Evolutionary conservation across 2,329 filamentous ascomycete genomes (phyloP).

Genomic region (Cytospora chrysosperma): DNA sequence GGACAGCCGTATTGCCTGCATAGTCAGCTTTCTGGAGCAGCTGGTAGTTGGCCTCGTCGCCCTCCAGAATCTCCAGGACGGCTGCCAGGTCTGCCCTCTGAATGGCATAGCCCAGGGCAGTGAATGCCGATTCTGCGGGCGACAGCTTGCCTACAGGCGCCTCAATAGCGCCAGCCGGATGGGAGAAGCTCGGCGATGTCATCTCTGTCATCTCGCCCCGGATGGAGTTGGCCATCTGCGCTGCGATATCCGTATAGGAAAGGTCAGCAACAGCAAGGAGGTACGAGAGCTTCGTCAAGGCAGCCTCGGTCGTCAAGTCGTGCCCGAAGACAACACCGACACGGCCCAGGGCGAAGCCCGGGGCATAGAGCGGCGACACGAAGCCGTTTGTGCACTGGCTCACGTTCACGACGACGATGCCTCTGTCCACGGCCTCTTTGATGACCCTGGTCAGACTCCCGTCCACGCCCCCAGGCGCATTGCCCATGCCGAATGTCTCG

Average conservation of each 20-base stretch:
- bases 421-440: slow-evolving; percentile 71
- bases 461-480: slow-evolving; percentile 79
- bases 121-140: slow-evolving; percentile 61
- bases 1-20: slow-evolving; percentile 71
- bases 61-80: slow-evolving; percentile 65
- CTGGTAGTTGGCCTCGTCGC: slow-evolving; percentile 52
- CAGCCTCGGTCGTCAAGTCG: slow-evolving; percentile 86
- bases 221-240: slow-evolving; percentile 70
- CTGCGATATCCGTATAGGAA: slow-evolving; percentile 64
- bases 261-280: slow-evolving; percentile 68
- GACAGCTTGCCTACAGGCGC: slow-evolving; percentile 44
- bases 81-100: slow-evolving; percentile 65
- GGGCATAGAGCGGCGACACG: slow-evolving; percentile 75
- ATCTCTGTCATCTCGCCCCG: slow-evolving; percentile 82
- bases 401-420: slow-evolving; percentile 85
- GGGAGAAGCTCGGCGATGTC: slow-evolving; percentile 70
- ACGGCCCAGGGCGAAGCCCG: slow-evolving; percentile 72
- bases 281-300: slow-evolving; percentile 87
- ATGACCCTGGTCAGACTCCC: slow-evolving; percentile 78
- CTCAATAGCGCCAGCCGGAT: slow-evolving; percentile 59
- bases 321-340: slow-evolving; percentile 87
- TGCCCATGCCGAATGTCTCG: slow-evolving; percentile 88
- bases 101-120: slow-evolving; percentile 78
- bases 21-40: slow-evolving; percentile 77
- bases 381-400: slow-evolving; percentile 82